A percentile compares a stretch with the other conserved stretches of the same genome.
These are phyloP conservation scores for Suillus discolor DNA, from an alignment of 768 basidiomycete species.

Conservation along the genomic window DNA sequence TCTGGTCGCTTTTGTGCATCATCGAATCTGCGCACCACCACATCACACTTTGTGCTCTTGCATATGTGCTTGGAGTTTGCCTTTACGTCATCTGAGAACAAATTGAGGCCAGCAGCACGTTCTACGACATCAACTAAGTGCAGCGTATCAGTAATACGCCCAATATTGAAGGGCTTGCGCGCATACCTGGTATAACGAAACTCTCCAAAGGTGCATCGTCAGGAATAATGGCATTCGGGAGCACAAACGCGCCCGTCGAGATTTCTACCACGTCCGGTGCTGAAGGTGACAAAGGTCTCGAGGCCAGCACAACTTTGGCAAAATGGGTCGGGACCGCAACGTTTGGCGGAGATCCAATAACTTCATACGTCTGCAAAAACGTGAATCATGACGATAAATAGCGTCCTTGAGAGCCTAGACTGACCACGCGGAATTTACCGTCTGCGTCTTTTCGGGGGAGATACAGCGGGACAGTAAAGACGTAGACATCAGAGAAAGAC, in stretches of 20 bases:
- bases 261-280: conserved; percentile 74
- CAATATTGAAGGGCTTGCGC: background rate
- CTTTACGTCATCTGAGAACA: conserved; percentile 87
- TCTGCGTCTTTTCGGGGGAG: conserved; percentile 83
- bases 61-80: conserved; percentile 81
- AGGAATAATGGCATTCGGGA: conserved; percentile 92
- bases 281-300: conserved; percentile 72
- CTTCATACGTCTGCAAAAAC: conserved; percentile 75
- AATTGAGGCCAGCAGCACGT: conserved; percentile 79
- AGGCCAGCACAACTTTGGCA: conserved; percentile 89
- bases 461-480: conserved; percentile 98
- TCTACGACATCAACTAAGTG: conserved; percentile 87
- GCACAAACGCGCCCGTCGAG: conserved; percentile 90
- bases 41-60: conserved; percentile 83
- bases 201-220: conserved; percentile 79
- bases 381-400: background rate
- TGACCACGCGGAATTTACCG: conserved; percentile 94
- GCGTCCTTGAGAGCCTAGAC: conserved; percentile 32
- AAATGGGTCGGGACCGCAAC: conserved; percentile 97
- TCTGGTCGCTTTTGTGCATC: conserved; percentile 76
- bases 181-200: conserved; percentile 82
- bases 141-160: conserved; percentile 4
- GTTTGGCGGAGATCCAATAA: conserved; percentile 91
- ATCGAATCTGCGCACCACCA: conserved; percentile 88
- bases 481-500: conserved; percentile 92